Conservation (phyloP, 2,329 filamentous ascomycete species). For the Stagonosporopsis rhizophila region DNA sequence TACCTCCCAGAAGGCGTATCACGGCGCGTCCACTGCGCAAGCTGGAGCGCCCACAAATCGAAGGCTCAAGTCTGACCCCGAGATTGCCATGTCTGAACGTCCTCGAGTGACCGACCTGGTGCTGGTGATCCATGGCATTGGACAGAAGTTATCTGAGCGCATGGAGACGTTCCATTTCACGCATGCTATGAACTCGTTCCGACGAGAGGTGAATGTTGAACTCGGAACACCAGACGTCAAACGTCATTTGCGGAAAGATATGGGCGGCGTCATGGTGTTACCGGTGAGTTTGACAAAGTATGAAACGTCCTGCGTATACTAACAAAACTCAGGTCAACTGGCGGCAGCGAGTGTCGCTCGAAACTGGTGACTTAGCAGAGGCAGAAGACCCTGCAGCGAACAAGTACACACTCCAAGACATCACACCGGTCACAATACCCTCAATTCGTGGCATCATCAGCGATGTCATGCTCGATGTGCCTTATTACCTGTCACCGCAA, state of each 20-base stretch:
- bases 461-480: slow-evolving; percentile 98
- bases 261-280: slow-evolving; percentile 90
- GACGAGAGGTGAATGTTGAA: slow-evolving; percentile 85
- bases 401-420: slow-evolving; percentile 78
- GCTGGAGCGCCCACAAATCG: slow-evolving; percentile 51
- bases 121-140: slow-evolving; percentile 92
- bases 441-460: slow-evolving; percentile 91
- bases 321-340: slow-evolving; percentile 72
- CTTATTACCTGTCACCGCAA: slow-evolving; percentile 89
- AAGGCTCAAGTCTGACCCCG: slow-evolving; percentile 58
- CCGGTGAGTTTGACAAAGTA: slow-evolving; percentile 57
- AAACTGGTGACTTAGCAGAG: slow-evolving; percentile 68
- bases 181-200: slow-evolving; percentile 90
- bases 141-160: slow-evolving; percentile 92
- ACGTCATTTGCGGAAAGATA: slow-evolving; percentile 74
- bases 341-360: slow-evolving; percentile 86
- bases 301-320: slow-evolving; percentile 6
- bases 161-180: slow-evolving; percentile 98
- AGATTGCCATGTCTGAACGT: slow-evolving; percentile 68
- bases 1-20: slow-evolving; percentile 51
- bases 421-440: slow-evolving; percentile 88
- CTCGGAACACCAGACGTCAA: slow-evolving; percentile 77
- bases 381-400: slow-evolving; percentile 65
- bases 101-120: slow-evolving; percentile 85
- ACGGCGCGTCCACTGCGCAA: slow-evolving; percentile 55